Percentiles rank a stretch among this genome's conserved stretches.
Evolutionary conservation across 768 basidiomycete species (phyloP).

Genomic region (Clavaria fumosa): DNA sequence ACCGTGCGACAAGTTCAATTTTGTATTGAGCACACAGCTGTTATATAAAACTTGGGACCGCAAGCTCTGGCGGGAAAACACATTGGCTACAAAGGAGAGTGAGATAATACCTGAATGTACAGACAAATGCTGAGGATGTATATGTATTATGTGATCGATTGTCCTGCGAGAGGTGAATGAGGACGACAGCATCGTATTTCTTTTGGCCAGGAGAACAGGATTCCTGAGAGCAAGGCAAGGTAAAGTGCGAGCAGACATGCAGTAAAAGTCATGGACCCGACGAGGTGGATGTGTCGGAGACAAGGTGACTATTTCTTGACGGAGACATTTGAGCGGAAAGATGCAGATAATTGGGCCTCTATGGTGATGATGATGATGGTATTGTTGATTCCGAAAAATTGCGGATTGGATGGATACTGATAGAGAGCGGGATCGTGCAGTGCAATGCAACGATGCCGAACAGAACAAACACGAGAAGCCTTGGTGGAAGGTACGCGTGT

Average conservation of each 20-base stretch:
- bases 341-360: neutral
- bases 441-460: neutral
- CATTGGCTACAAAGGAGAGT: neutral
- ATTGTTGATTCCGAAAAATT: neutral
- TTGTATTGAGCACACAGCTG: too few relatives aligned
- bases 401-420: neutral
- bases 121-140: neutral
- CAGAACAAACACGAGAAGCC: neutral
- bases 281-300: neutral
- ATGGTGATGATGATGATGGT: neutral
- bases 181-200: too few relatives aligned
- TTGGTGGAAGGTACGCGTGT: slow-evolving; percentile 1
- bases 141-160: too few relatives aligned
- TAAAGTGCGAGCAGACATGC: too few relatives aligned
- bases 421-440: neutral
- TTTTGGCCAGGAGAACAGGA: too few relatives aligned
- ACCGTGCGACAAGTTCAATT: too few relatives aligned
- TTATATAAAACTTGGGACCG: too few relatives aligned
- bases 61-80: neutral
- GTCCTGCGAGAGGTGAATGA: too few relatives aligned
- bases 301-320: neutral
- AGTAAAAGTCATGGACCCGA: too few relatives aligned
- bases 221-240: too few relatives aligned
- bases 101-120: neutral
- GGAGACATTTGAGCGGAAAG: neutral